Evolutionary conservation across 2,329 filamentous ascomycete species (phyloP).

Genomic region (Colletotrichum sp.): DNA sequence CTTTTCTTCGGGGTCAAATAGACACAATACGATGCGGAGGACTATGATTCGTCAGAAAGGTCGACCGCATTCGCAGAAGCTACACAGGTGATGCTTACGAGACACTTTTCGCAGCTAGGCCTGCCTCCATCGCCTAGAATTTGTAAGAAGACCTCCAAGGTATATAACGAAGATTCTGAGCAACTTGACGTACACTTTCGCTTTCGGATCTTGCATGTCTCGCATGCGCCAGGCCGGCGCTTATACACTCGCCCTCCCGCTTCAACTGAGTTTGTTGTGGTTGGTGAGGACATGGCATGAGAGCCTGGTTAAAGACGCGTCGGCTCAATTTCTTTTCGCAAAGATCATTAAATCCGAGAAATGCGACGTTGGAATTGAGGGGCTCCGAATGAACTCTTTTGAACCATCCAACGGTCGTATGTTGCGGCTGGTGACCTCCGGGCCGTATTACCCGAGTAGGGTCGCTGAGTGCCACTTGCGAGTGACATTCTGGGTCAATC

Average conservation of each 20-base stretch:
- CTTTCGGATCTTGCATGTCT: neutral
- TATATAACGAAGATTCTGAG: neutral
- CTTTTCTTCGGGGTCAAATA: conserved; percentile 1
- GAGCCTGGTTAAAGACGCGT: neutral
- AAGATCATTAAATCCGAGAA: neutral
- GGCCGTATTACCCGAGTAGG: neutral
- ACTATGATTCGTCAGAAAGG: neutral
- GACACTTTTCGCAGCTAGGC: conserved; percentile 3
- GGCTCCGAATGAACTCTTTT: neutral
- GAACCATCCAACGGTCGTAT: neutral
- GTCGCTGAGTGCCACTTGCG: neutral
- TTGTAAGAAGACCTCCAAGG: rapidly evolving
- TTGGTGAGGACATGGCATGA: neutral
- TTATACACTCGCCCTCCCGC: neutral
- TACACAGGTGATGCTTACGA: neutral
- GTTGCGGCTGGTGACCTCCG: neutral
- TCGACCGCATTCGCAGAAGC: neutral
- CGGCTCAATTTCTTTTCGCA: neutral
- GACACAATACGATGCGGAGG: neutral
- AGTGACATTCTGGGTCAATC: neutral
- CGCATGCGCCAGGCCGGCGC: conserved; percentile 3
- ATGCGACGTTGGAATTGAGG: neutral
- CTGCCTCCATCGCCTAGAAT: neutral
- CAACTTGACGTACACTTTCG: neutral
- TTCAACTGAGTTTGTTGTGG: neutral